Evolutionary conservation across 2,329 filamentous ascomycete species (phyloP), one percentile per base, ranked within the genome.

Genomic region (Pleoardoris graminearum): DNA sequence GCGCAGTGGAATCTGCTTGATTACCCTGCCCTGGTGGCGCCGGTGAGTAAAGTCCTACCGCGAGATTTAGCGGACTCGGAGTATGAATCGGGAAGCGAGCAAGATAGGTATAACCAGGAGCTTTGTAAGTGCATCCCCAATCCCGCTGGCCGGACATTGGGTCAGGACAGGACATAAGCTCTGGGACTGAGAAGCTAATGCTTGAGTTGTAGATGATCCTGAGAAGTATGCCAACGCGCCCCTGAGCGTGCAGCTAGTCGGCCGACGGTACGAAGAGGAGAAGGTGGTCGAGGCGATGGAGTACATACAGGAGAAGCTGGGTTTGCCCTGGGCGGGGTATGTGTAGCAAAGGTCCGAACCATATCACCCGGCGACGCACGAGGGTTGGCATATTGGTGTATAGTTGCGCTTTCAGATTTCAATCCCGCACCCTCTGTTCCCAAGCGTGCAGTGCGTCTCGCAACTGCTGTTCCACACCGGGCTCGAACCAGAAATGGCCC

Each of bases 1-100:
- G 71, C 79, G 0, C 79, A 84, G 53, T 89, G 85, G 84, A 89
- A 89, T 65, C 61, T 88, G 41, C 76, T 89, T 2, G 85, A 89
- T 66, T 87, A 86, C 65, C 83, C 85, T 0, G 79, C 77, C n/a
- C 65, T 81, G 3, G 77, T 85, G 0, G 85, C 88, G 62, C 85
- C 85, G 0, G 81, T 66, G 11, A 51, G 52, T 4, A 60, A 61
- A 35, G 74, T 77, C 0, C 73, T 78, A 50, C 69, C 69, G 0
- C 59, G 56, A 2, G 79, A 82, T 59, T 55, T 55, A 29, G 66
- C 61, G 8, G 74, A 77, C 43, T 45, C 58, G 33, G 66, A 58
- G 0, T 80, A 79, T 61, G 42, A 54, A 53, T 70, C 74, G 1
- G 63, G 75, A 49, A 81, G 79, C 58, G 73, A 76, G 32, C 65